Evolutionary conservation across 2,329 filamentous ascomycete species (phyloP).

Genomic region (Lachnellula cervina): DNA sequence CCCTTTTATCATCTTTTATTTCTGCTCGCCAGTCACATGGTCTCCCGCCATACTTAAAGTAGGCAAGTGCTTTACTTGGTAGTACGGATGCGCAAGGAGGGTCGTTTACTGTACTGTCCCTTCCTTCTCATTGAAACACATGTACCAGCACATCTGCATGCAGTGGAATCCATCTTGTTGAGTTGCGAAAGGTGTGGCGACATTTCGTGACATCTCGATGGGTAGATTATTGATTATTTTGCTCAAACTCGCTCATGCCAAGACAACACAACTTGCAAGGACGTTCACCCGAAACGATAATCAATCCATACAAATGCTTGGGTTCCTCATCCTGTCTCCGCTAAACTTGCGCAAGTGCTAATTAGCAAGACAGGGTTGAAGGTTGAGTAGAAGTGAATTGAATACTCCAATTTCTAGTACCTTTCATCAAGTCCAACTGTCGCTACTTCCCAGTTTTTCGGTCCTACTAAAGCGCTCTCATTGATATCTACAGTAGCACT

Average conservation of each 20-base stretch:
- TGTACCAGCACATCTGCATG: no score
- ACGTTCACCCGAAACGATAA: not conserved
- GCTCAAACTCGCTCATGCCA: constrained; percentile 12
- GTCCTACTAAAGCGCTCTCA: not conserved
- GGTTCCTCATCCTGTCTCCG: not conserved
- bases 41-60: no score
- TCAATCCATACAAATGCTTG: not conserved
- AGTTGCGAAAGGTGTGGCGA: no score
- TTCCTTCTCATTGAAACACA: no score
- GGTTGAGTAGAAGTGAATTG: not conserved
- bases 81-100: no score
- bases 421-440: not conserved
- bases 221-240: not conserved
- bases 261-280: not conserved
- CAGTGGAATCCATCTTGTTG: no score
- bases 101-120: no score
- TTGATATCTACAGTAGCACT: not conserved
- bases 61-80: no score
- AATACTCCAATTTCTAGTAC: not conserved
- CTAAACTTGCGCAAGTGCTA: not conserved
- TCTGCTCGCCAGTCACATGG: no score
- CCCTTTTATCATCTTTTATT: no score
- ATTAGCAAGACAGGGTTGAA: not conserved
- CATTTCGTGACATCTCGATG: not conserved
- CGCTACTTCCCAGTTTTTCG: not conserved